Conservation (phyloP, 2,329 filamentous ascomycete species). For the Sclerotinia trifoliorum region DNA sequence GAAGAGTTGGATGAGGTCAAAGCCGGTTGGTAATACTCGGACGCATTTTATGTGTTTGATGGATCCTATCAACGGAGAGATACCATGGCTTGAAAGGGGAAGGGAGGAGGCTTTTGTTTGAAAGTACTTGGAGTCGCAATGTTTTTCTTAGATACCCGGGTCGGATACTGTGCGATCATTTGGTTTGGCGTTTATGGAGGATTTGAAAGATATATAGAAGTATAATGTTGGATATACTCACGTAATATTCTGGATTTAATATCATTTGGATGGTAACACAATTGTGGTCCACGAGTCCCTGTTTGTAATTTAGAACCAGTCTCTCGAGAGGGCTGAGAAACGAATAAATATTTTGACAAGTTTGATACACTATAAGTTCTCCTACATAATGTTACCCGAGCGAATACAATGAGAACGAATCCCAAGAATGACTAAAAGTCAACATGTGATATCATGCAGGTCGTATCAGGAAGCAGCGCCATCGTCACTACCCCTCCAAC, state of each 20-base stretch:
- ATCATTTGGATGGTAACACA: no score
- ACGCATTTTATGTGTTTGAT: slow-evolving; percentile 59
- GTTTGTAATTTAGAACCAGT: no score
- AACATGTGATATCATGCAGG: neutral
- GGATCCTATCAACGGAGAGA: slow-evolving; percentile 50
- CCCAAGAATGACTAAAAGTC: neutral
- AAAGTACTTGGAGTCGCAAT: neutral
- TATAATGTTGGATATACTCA: no score
- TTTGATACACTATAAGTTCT: no score
- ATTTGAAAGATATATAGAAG: neutral
- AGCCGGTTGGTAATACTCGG: slow-evolving; percentile 55
- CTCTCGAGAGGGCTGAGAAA: neutral
- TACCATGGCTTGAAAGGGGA: slow-evolving; percentile 46
- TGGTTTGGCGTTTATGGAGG: neutral
- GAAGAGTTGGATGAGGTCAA: slow-evolving; percentile 49
- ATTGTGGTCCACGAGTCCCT: no score
- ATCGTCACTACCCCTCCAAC: neutral
- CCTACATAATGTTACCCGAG: neutral
- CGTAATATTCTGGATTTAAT: no score
- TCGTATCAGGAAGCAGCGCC: neutral
- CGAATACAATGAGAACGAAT: neutral
- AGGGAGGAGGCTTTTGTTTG: neutral
- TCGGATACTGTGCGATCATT: neutral
- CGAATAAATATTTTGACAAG: neutral
- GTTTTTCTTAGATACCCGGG: neutral